Base-by-base conservation (phyloP, 2,329 filamentous ascomycete species). In the Periconia sp. region DNA sequence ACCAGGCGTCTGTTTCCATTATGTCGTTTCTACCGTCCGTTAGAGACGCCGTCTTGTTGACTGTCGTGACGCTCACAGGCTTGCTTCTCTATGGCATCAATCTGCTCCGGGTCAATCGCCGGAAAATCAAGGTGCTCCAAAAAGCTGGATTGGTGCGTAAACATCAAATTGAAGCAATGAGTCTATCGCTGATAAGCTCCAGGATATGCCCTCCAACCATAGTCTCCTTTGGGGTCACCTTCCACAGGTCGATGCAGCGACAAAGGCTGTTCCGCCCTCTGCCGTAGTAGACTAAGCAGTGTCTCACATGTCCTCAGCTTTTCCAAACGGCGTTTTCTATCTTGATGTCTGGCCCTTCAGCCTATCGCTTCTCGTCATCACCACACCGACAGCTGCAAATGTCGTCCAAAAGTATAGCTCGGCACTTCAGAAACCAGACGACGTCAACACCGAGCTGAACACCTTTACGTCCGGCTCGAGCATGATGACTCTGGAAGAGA, bases 291-390 rank as follows among this genome's bases (percentile, higher is more conserved):
- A 22, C 11, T 30, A 33, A 5, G 21, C 15, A 13, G 26, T 33
- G 12, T 17, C 37, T 24, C 34, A 39, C 36, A 25, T 39, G 36
- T 26, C 36, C 36, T 33, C 15, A 40, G 37, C 12, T 8, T 23
- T 10, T n/a, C n/a, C n/a, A n/a, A n/a, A n/a, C n/a, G n/a, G n/a
- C n/a, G n/a, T n/a, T n/a, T 47, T 43, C 25, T 52, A 48, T 13
- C 22, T 55, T 12, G 48, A 58, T 34, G 26, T 55, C 5, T 59
- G 50, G 56, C 56, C 54, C 4, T 48, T 59, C 10, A 39, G 17
- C 3, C 41, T 31, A 5, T 46, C 52, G 5, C 22, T 55, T 7
- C 23, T 58, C 1, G 25, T 58, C 5, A 38, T 60, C 10, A 44
- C 40, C 6, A 31, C 35, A 23, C 49, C 51, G 1, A 31, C 31